Base-by-base conservation (phyloP, 768 basidiomycete species). In the Psilocybe cubensis region DNA sequence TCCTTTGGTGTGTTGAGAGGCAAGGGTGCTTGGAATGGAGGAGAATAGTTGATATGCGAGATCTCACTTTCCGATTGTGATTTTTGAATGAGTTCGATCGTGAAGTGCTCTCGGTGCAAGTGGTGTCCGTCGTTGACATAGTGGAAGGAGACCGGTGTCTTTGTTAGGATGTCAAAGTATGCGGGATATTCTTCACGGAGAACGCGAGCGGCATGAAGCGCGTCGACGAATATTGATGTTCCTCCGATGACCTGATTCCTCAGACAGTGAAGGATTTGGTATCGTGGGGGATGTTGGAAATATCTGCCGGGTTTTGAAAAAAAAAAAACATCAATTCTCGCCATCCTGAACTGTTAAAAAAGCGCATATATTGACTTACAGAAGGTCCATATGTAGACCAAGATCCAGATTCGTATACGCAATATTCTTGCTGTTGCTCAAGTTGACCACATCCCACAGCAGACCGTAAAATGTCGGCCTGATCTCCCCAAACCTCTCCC, bases 381-480 rank as follows among this genome's bases (percentile, higher is more conserved):
- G 73, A 0, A 98, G 76, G 74, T 98, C 96, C 90, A 93, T 92
- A 66, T 98, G 96, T 20, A 96, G 68, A 0, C 89, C 96, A 8
- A 99, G 79, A 63, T 92, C 82, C 23, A 97, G 79, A 69, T 94
- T 87, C 11, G 96, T 99, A 70, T 97, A 98, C 3, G 96, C 96
- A 54, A 99, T 94, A 70, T 99, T 99, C 62, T 79, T 83, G 66
- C 91, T 91, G 54, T 92, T 79, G 40, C 71, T 75, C 38, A 86
- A 65, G 58, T 87, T 92, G 74, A 85, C 84, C 24, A 98, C 96
- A 69, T 97, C 86, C 94, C 94, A 98, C 1, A 89, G 68, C 43
- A 81, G 77, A 0, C 96, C 96, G 63, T 99, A 99, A 70, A 98
- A 96, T 8, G 95, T 98, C 43, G 81, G 76, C 24, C 94, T 78